Conservation (phyloP, 306 rosid genomes). For the Prunus mume region DNA sequence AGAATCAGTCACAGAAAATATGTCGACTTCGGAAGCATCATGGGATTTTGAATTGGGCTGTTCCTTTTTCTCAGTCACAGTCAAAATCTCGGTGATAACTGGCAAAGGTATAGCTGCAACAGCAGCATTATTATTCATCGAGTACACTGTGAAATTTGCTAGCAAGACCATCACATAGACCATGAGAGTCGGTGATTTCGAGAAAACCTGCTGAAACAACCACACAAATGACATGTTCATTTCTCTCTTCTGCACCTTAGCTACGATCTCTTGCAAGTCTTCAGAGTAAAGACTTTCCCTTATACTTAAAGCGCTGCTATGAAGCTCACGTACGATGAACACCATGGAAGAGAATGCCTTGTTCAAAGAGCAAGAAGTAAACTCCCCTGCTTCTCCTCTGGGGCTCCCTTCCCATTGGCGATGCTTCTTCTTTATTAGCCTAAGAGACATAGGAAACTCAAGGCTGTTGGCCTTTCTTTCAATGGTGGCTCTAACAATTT, state of each 20-base stretch:
- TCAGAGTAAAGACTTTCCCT: conserved; percentile 51
- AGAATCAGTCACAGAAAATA: neutral
- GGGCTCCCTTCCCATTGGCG: conserved; percentile 29
- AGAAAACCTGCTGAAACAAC: conserved; percentile 71
- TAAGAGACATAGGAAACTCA: conserved; percentile 53
- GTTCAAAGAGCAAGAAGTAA: conserved; percentile 43
- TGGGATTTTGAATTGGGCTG: conserved; percentile 15
- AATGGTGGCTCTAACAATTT: conserved; percentile 35
- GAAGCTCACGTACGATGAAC: conserved; percentile 59
- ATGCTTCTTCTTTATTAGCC: conserved; percentile 63
- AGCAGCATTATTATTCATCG: conserved; percentile 40
- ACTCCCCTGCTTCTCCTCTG: conserved; percentile 25
- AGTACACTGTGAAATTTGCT: conserved; percentile 57
- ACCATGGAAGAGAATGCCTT: conserved; percentile 60
- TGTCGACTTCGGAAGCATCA: neutral
- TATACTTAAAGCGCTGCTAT: conserved; percentile 50
- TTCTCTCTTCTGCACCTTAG: conserved; percentile 48
- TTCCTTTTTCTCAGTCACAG: neutral
- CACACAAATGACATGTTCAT: conserved; percentile 69
- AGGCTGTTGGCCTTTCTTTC: conserved; percentile 47
- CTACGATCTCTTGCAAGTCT: conserved; percentile 47
- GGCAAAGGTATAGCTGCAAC: conserved; percentile 28
- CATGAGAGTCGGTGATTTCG: conserved; percentile 64
- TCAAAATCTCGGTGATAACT: neutral
- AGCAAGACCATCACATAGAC: conserved; percentile 59